phyloP scores from a whole-genome alignment of 2,329 filamentous ascomycete genomes.

The Plectosphaerella plurivora region DNA sequence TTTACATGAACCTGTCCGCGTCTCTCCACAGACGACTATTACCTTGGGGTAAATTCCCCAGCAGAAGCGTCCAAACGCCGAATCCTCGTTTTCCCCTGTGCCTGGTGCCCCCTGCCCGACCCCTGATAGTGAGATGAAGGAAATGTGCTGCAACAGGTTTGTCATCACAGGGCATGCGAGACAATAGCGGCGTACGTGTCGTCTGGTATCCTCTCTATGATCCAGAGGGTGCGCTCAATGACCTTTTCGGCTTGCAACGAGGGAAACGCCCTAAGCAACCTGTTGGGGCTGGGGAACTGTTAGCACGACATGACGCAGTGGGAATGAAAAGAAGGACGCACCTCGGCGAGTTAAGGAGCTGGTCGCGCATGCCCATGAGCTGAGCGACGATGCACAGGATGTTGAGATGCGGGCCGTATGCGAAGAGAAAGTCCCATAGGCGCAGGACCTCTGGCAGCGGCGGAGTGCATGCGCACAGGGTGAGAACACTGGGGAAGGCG shows the following conservation, averaged over 20 bases:
- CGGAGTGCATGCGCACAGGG: constrained; percentile 91
- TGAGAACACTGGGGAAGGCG: constrained; percentile 91
- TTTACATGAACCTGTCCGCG: too few species aligned
- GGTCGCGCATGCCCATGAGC: constrained; percentile 79
- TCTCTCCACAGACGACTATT: too few species aligned
- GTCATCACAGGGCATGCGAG: constrained; percentile 66
- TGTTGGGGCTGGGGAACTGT: constrained; percentile 68
- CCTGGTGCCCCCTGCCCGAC: too few species aligned
- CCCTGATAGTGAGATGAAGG: too few species aligned
- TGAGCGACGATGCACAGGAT: constrained; percentile 96
- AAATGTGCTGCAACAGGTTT: too few species aligned
- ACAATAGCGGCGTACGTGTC: constrained; percentile 90
- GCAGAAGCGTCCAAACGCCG: too few species aligned
- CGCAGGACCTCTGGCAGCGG: constrained; percentile 88
- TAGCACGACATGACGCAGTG: not conserved
- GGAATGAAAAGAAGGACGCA: constrained; percentile 32
- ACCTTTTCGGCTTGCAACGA: constrained; percentile 78
- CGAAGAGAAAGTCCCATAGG: constrained; percentile 96
- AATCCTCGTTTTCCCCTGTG: too few species aligned
- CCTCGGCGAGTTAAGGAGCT: constrained; percentile 80
- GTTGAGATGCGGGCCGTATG: constrained; percentile 91
- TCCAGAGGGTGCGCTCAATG: constrained; percentile 77
- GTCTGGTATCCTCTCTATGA: constrained; percentile 85
- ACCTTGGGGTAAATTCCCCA: too few species aligned
- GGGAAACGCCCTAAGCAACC: constrained; percentile 83